Evolutionary conservation across 441 rosid species (phyloP).

Genomic region (Viola pubescens): DNA sequence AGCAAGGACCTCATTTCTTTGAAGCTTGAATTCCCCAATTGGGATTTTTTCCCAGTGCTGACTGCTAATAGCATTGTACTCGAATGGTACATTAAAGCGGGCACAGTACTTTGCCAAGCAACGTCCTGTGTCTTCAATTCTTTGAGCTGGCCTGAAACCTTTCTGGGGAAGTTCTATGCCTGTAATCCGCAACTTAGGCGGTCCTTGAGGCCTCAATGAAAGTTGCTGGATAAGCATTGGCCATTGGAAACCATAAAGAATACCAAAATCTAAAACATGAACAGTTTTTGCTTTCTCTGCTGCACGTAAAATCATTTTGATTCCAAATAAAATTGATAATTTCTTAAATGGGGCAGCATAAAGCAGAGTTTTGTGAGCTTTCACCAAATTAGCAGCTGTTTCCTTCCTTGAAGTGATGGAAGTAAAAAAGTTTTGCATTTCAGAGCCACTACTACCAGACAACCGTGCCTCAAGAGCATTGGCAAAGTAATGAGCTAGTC

Average conservation of each 20-base stretch:
- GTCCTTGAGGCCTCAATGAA: constrained; percentile 45
- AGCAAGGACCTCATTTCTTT: constrained; percentile 43
- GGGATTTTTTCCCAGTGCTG: constrained; percentile 56
- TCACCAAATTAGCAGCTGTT: constrained; percentile 55
- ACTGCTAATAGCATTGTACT: constrained; percentile 51
- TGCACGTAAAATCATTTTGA: constrained; percentile 42
- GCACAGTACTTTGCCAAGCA: constrained; percentile 60
- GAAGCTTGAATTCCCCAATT: constrained; percentile 46
- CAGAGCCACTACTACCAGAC: constrained; percentile 47
- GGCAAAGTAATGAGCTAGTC: constrained; percentile 66
- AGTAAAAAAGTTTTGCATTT: constrained; percentile 25
- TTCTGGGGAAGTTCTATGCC: constrained; percentile 88
- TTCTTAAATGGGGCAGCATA: constrained; percentile 55
- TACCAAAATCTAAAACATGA: constrained; percentile 82
- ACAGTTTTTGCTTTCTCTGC: constrained; percentile 48
- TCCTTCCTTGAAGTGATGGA: constrained; percentile 24
- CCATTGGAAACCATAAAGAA: constrained; percentile 93
- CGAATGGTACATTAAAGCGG: constrained; percentile 65
- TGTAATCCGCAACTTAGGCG: constrained; percentile 70
- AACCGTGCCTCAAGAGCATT: constrained; percentile 72
- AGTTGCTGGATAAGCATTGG: constrained; percentile 79
- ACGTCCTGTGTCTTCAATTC: constrained; percentile 72
- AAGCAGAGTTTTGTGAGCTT: constrained; percentile 47
- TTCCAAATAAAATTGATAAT: constrained; percentile 63
- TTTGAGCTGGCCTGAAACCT: constrained; percentile 73